A percentile compares a stretch with the other conserved stretches of the same genome.
phyloP scores from a whole-genome alignment of 345 rosid species.

The Camelina laxa region DNA sequence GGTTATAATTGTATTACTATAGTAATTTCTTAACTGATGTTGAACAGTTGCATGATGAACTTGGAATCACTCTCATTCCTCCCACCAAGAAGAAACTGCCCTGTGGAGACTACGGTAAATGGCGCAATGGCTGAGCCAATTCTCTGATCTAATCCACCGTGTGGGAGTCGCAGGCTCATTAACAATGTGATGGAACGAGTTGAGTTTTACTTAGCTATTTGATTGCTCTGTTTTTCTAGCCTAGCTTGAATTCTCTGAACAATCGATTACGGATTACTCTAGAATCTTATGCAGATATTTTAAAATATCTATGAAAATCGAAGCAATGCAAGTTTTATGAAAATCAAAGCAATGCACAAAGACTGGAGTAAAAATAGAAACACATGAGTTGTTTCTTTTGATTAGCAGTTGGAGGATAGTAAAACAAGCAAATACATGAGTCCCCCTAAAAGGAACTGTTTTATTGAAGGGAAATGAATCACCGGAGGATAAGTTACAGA shows the following conservation, averaged over 20 bases:
- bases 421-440: not conserved
- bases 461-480: too few relatives aligned
- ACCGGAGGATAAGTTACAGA: too few relatives aligned
- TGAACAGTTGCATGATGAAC: too few relatives aligned
- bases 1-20: slow-evolving; percentile 38
- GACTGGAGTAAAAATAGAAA: not conserved
- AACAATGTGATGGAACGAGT: slow-evolving; percentile 28
- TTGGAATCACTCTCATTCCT: slow-evolving; percentile 36
- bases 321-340: not conserved
- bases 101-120: slow-evolving; percentile 32
- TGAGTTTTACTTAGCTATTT: not conserved
- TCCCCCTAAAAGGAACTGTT: too few relatives aligned
- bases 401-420: not conserved
- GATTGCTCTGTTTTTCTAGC: not conserved
- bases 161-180: slow-evolving; percentile 59
- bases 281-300: not conserved
- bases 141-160: slow-evolving; percentile 74
- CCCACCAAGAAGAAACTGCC: slow-evolving; percentile 65
- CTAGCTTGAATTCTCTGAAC: too few relatives aligned
- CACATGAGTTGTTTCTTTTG: not conserved
- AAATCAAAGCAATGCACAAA: slow-evolving; percentile 4
- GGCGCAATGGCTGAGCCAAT: slow-evolving; percentile 97
- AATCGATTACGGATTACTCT: too few relatives aligned
- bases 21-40: too few relatives aligned
- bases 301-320: not conserved